Conservation (phyloP, 306 rosid genomes). For the Morella rubra region DNA sequence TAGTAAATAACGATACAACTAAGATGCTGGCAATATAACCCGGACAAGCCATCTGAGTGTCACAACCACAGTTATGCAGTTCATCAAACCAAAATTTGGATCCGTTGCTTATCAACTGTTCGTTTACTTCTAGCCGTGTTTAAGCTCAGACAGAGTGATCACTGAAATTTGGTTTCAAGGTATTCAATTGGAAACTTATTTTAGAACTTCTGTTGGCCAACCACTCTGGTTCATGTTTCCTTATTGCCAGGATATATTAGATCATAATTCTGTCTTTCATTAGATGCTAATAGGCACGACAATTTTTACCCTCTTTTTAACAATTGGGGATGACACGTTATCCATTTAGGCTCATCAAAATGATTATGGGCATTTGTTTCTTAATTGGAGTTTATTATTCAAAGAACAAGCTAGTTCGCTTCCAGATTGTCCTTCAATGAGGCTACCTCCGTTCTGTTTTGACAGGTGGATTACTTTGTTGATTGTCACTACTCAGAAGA, state of each 20-base stretch:
- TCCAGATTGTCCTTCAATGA: neutral
- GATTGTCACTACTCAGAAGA: constrained; percentile 80
- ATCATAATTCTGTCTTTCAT: too few species aligned
- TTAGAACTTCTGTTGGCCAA: neutral
- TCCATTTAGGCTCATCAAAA: neutral
- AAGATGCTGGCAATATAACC: neutral
- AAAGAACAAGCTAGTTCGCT: neutral
- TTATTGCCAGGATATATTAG: neutral
- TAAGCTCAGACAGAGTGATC: neutral
- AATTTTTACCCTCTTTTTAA: neutral
- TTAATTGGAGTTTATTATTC: neutral
- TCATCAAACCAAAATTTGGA: neutral
- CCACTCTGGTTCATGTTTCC: neutral
- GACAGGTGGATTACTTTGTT: constrained; percentile 84
- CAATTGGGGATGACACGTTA: neutral
- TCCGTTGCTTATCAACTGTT: neutral
- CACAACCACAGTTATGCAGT: neutral
- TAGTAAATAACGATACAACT: neutral
- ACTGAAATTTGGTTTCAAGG: neutral
- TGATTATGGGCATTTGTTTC: neutral
- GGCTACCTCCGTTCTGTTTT: constrained; percentile 13
- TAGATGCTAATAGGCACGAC: neutral
- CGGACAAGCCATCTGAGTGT: neutral
- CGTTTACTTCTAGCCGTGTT: neutral
- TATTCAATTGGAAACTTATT: neutral